Conservation (phyloP, 2,329 filamentous ascomycete genomes). For the Penicillium brasilianum region DNA sequence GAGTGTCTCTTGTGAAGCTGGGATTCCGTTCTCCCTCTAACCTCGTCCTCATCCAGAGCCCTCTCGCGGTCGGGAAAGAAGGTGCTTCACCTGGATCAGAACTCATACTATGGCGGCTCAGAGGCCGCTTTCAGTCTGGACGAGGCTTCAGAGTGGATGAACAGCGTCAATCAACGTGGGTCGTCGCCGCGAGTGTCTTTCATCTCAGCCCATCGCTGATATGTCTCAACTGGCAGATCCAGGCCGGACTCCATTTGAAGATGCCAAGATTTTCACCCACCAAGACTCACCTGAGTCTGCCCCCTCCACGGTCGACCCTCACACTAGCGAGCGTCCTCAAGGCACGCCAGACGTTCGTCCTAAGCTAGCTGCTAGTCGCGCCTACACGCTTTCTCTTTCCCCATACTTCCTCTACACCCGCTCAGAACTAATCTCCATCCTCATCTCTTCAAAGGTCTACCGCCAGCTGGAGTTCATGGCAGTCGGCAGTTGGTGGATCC, state of each 20-base stretch:
- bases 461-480: constrained; percentile 91
- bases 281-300: constrained; percentile 15
- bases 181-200: constrained; percentile 14
- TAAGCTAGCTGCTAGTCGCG: constrained; percentile 61
- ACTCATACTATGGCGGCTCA: constrained; percentile 83
- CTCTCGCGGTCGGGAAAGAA: constrained; percentile 91
- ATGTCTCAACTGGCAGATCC: constrained; percentile 38
- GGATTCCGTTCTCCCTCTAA: constrained; percentile 53
- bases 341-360: constrained; percentile 21
- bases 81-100: constrained; percentile 85
- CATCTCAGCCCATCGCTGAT: constrained; percentile 29
- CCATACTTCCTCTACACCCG: constrained; percentile 86
- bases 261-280: constrained; percentile 40
- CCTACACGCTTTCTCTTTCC: constrained; percentile 82
- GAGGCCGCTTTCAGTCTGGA: constrained; percentile 85
- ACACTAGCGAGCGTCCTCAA: constrained; percentile 10
- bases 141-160: constrained; percentile 78
- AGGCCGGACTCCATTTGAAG: constrained; percentile 44
- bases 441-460: constrained; percentile 89
- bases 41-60: constrained; percentile 65
- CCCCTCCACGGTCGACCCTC: constrained; percentile 2
- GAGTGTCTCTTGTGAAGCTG: constrained; percentile 37
- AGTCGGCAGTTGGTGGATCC: constrained; percentile 90
- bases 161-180: constrained; percentile 50
- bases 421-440: constrained; percentile 74